phyloP scores from a whole-genome alignment of 148 eudicot species.

The Arbutus unedo region DNA sequence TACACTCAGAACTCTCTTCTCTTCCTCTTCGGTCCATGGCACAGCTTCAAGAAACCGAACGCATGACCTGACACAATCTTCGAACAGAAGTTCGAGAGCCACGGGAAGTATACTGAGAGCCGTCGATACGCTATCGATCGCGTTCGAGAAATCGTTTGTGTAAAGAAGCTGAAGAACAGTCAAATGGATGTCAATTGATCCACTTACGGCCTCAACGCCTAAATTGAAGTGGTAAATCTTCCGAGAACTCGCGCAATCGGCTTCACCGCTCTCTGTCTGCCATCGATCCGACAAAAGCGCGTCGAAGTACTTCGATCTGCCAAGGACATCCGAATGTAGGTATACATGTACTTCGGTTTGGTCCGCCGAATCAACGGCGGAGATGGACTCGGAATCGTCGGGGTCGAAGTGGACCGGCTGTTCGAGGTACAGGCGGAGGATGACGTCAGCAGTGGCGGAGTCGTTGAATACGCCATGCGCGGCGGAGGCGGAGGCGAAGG shows the following conservation, averaged over 20 bases:
- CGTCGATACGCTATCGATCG: conserved; percentile 27
- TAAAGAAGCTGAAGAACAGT: conserved; percentile 60
- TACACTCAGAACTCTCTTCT: conserved; percentile 41
- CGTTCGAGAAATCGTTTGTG: conserved; percentile 39
- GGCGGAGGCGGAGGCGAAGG: background rate
- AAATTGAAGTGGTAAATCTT: conserved; percentile 31
- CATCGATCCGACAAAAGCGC: conserved; percentile 80
- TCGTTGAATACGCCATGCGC: conserved; percentile 58
- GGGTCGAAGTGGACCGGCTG: conserved; percentile 19
- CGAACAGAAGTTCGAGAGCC: conserved; percentile 69
- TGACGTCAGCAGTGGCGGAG: conserved; percentile 63
- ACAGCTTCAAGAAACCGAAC: conserved; percentile 75
- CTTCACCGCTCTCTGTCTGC: conserved; percentile 28
- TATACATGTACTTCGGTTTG: conserved; percentile 43
- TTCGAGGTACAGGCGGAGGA: conserved; percentile 57
- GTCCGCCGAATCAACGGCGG: conserved; percentile 24
- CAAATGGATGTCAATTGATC: conserved; percentile 44
- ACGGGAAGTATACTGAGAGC: conserved; percentile 59
- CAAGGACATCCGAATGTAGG: conserved; percentile 63
- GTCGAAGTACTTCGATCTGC: conserved; percentile 63
- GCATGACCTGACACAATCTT: conserved; percentile 68
- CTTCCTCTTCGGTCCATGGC: conserved; percentile 92
- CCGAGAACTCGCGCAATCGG: conserved; percentile 11
- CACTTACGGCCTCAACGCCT: conserved; percentile 33
- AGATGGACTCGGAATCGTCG: conserved; percentile 29